These are phyloP conservation scores for Rubia balearica DNA, from an alignment of 305 asterid species.

Conservation along the genomic window DNA sequence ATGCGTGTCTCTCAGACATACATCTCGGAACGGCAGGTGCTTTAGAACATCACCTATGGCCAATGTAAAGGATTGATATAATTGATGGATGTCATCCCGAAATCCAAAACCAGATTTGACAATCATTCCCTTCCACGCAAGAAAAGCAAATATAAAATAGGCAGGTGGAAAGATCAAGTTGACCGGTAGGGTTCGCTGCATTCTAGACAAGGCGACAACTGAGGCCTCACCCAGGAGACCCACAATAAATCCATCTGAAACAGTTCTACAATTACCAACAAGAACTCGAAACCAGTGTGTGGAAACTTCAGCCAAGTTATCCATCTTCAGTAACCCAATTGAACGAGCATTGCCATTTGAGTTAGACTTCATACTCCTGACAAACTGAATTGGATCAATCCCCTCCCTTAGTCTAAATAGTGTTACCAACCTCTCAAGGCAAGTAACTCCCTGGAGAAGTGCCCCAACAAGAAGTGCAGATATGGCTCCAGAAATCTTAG, in stretches of 20 bases:
- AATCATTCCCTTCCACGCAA: conserved; percentile 68
- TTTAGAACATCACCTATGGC: conserved; percentile 68
- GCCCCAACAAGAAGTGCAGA: conserved; percentile 85
- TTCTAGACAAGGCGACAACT: conserved; percentile 71
- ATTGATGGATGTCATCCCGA: conserved; percentile 73
- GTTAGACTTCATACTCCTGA: conserved; percentile 69
- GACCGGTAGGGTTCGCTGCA: conserved; percentile 71
- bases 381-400: conserved; percentile 69
- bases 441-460: conserved; percentile 83
- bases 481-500: conserved; percentile 61
- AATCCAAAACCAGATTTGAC: conserved; percentile 47
- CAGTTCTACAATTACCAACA: conserved; percentile 91
- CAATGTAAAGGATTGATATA: conserved; percentile 50
- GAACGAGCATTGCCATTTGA: conserved; percentile 80
- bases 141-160: conserved; percentile 72
- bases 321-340: conserved; percentile 54
- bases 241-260: conserved; percentile 77
- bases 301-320: conserved; percentile 74
- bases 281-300: conserved; percentile 96
- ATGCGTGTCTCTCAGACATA: conserved; percentile 77
- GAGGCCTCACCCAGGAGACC: conserved; percentile 93
- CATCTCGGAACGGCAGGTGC: conserved; percentile 91
- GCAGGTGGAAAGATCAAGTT: conserved; percentile 87
- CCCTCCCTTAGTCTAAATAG: conserved; percentile 87
- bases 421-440: conserved; percentile 86